Conservation (phyloP, 495 filamentous ascomycete genomes). For the Xylaria curta region DNA sequence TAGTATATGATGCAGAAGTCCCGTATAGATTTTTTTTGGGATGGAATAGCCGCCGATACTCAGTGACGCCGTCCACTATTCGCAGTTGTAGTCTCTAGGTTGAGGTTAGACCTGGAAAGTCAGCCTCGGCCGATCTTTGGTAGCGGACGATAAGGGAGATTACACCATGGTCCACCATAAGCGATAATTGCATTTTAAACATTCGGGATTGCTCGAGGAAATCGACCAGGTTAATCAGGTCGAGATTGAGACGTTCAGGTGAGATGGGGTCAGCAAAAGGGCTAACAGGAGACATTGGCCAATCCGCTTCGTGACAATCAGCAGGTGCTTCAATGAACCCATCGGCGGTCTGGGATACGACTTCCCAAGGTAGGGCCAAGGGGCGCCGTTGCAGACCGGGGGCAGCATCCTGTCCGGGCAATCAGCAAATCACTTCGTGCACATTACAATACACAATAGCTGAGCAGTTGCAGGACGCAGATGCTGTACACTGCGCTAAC, state of each 20-base stretch:
- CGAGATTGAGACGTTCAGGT: background rate
- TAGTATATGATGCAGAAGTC: background rate
- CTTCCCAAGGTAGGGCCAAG: background rate
- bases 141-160: background rate
- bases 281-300: background rate
- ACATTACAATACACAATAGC: background rate
- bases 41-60: background rate
- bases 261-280: slow-evolving; percentile 3
- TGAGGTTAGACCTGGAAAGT: background rate
- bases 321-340: background rate
- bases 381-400: background rate
- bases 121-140: background rate
- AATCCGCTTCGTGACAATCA: background rate
- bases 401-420: background rate
- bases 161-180: background rate
- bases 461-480: background rate
- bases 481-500: background rate
- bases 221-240: background rate
- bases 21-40: background rate
- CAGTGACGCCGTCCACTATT: background rate
- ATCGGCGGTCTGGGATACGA: background rate
- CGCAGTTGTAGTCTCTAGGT: background rate
- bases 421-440: slow-evolving; percentile 12
- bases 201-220: background rate
- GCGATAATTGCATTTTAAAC: background rate